Conservation (phyloP, 768 basidiomycete species). For the Pholiota conissans region DNA sequence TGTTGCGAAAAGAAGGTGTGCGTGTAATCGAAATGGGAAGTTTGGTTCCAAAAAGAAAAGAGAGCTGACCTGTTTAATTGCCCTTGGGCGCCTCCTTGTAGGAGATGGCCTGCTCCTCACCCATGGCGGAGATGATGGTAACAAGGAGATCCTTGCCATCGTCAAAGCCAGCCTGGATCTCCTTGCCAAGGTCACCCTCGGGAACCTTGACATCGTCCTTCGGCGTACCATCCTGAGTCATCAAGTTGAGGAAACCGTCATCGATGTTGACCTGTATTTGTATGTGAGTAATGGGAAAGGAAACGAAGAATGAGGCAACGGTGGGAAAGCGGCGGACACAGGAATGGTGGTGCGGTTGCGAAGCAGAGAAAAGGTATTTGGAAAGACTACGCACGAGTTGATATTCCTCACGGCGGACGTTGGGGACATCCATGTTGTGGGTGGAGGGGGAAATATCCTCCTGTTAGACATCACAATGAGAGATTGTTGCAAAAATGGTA, state of each 20-base stretch:
- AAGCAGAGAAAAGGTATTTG: background rate
- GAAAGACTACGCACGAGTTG: conserved; percentile 68
- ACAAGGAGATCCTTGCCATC: conserved; percentile 86
- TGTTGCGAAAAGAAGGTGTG: background rate
- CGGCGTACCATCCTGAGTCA: conserved; percentile 72
- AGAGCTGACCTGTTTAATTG: conserved; percentile 20
- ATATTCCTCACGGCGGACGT: conserved; percentile 89
- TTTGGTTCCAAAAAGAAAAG: background rate
- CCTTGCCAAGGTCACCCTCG: conserved; percentile 75
- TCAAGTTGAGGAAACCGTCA: conserved; percentile 94
- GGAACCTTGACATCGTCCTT: conserved; percentile 97
- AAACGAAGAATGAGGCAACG: conserved; percentile 9
- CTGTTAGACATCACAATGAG: conserved; percentile 35
- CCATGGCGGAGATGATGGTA: conserved; percentile 88
- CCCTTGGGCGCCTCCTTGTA: conserved; percentile 87
- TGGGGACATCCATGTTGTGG: conserved; percentile 99
- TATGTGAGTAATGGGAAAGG: background rate
- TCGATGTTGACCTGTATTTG: conserved; percentile 75
- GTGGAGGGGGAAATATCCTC: conserved; percentile 96
- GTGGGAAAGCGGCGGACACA: background rate
- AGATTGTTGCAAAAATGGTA: background rate
- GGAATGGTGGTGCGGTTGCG: conserved; percentile 2
- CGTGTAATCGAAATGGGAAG: background rate
- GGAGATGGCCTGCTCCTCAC: conserved; percentile 90
- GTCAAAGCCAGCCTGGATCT: conserved; percentile 74